Percentiles rank a stretch among this genome's conserved stretches.
phyloP scores from a whole-genome alignment of 176 grass and related monocot species.

The Miscanthus lutarioriparius region DNA sequence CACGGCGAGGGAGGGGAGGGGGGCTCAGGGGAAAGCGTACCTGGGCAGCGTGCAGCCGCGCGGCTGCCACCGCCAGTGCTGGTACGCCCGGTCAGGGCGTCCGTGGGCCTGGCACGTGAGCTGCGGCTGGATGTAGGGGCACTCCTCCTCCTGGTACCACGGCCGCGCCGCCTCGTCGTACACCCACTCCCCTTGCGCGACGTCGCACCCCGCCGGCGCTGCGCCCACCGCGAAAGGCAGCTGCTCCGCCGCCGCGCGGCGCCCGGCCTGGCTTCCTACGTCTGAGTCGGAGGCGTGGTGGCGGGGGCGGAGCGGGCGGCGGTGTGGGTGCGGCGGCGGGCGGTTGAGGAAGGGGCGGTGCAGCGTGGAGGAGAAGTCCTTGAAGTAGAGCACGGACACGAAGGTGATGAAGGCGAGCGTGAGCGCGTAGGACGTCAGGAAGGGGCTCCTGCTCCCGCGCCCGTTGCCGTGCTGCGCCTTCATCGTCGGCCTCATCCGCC shows the following conservation, averaged over 20 bases:
- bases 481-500: constrained; percentile 33
- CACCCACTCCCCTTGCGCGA: constrained; percentile 71
- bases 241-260: constrained; percentile 10
- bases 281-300: not conserved
- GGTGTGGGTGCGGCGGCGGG: constrained; percentile 14
- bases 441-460: constrained; percentile 22
- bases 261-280: not conserved
- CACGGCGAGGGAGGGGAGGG: not conserved
- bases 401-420: constrained; percentile 79
- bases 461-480: constrained; percentile 42
- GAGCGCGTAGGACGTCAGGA: constrained; percentile 64
- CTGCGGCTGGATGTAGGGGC: constrained; percentile 86
- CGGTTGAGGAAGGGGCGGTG: constrained; percentile 55
- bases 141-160: constrained; percentile 72
- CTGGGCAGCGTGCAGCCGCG: constrained; percentile 72
- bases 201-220: constrained; percentile 50
- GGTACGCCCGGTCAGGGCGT: constrained; percentile 70
- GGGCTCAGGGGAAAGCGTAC: constrained; percentile 1
- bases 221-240: constrained; percentile 62
- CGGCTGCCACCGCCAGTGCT: constrained; percentile 87
- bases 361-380: constrained; percentile 77
- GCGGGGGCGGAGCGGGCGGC: not conserved
- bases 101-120: constrained; percentile 82
- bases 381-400: constrained; percentile 72
- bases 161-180: constrained; percentile 73